Evolutionary conservation across 1,284 basidiomycete genomes (phyloP), one percentile per base, ranked within the genome.

Genomic region (Trichosporon inkin): DNA sequence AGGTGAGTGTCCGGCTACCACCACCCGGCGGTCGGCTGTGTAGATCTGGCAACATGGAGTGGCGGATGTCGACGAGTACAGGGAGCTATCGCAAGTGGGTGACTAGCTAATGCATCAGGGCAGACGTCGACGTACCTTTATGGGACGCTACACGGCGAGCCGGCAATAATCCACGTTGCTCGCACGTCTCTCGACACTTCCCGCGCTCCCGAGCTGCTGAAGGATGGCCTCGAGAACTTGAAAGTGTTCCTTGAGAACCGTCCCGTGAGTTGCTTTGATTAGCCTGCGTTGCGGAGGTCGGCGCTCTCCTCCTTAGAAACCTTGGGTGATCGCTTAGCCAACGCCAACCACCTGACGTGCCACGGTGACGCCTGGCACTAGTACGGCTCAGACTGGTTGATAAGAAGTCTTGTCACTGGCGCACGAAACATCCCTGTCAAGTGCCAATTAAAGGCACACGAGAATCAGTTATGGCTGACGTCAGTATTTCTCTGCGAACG

Each of bases 141-240:
- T 0, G 82, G 82, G 13, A 80, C 67, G 1, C 72, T 82, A 2
- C 70, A 68, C 5, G 58, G 67, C 16, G 61, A 72, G 13, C 78
- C 78, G 2, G 82, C 85, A 0, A 86, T 89, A 56, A 66, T 88
- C 14, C 83, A 85, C 37, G 71, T 88, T 35, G 84, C 86, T 67
- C 84, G 84, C 67, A 84, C 83, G 0, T 78, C 82, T 0, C 78
- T 88, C 36, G 74, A 81, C 1, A 62, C 77, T 1, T 55, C 79
- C 57, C 58, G 63, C 8, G 70, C 67, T 1, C 53, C 64, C 0
- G 63, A 39, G 16, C 34, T 74, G 6, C 60, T 74, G 6, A 60
- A 57, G 17, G 11, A 11, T 1, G 68, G 67, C 0, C 54, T 75
- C 10, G 69, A 68, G 49, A 55, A 38, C 17, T 24, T 74, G 49